These are phyloP conservation scores for Bipolaris zeicola DNA, from an alignment of 2,329 filamentous ascomycete species.

Conservation along the genomic window DNA sequence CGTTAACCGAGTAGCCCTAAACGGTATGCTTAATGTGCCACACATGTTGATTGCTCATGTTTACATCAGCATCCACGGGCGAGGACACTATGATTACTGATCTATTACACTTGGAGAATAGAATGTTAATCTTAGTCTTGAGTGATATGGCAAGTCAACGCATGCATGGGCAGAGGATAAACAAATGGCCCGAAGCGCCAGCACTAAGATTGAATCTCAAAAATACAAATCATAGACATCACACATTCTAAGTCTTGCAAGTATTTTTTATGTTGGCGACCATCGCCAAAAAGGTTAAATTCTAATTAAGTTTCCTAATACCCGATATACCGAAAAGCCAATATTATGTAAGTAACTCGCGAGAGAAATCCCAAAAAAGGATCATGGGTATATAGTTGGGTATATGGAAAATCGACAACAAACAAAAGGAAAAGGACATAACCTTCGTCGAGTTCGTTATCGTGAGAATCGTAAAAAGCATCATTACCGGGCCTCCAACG, in stretches of 20 bases:
- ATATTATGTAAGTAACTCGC: slow-evolving; percentile 5
- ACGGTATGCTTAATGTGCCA: neutral
- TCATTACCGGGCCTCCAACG: slow-evolving; percentile 13
- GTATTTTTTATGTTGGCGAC: neutral
- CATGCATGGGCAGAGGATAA: no score
- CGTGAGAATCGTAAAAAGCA: slow-evolving; percentile 14
- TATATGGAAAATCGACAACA: slow-evolving; percentile 12
- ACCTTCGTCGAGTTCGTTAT: slow-evolving; percentile 13
- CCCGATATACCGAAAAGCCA: slow-evolving; percentile 5
- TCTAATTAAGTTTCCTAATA: slow-evolving; percentile 7
- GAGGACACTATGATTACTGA: no score
- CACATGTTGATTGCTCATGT: no score
- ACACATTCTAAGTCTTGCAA: neutral
- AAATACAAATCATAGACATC: neutral
- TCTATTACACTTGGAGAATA: no score
- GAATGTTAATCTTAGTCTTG: no score
- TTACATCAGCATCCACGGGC: no score
- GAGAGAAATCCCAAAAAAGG: slow-evolving; percentile 1
- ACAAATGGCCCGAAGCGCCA: no score
- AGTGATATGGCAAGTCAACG: no score
- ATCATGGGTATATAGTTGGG: slow-evolving; percentile 13
- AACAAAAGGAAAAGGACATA: slow-evolving; percentile 14
- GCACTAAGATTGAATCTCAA: neutral
- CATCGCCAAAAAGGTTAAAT: neutral
- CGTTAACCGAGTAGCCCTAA: slow-evolving; percentile 4